Evolutionary conservation across 352 stramenopile species (phyloP), one percentile per base, ranked within the genome.

Genomic region (Phytophthora sp.): DNA sequence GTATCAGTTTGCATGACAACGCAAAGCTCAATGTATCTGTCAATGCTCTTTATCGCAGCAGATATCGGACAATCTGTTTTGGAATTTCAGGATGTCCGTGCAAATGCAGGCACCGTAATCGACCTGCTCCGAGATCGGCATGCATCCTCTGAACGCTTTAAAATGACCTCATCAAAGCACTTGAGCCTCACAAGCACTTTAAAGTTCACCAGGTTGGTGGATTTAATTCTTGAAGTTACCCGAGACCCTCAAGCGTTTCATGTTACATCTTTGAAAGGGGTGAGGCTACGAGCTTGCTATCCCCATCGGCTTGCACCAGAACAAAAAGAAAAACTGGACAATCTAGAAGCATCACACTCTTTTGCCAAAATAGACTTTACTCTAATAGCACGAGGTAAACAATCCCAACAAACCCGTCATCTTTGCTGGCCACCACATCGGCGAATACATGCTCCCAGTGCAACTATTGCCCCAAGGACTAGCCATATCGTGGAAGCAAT

Each of bases 1-100:
- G 28, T 57, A 3, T 65, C 46, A 11, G 46, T 69, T 23, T 69
- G 61, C 32, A 57, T 66, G 31, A 57, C 44, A 4, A 66, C 45
- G 12, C 9, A 48, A 13, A 35, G 30, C 30, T 62, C 41, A 4
- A 44, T 46, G 5, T 43, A 7, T 31, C 37, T 65, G 12, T 52
- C 46, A 10, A 15, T 31, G n/a, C 3, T 41, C 2, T 35, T 65
- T 28, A 46, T 65, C 6, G 38, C 27, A 12, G 27, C 20, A 9
- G 38, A 52, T 21, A 20, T 65, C 11, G 44, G 8, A 9, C 55
- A 52, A 13, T 23, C 37, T 8, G 5, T 44, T 15, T 35, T 65
- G 5, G 45, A 65, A 39, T 50, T 58, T 39, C 44, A 46, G 10
- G 55, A 56, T 17, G 37, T 65, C 18, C 37, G 37, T 4, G 24